Percentiles rank a stretch among this genome's conserved stretches.
These are phyloP conservation scores for Candida peoriensis DNA, from an alignment of 805 yeast genomes.

Conservation along the genomic window DNA sequence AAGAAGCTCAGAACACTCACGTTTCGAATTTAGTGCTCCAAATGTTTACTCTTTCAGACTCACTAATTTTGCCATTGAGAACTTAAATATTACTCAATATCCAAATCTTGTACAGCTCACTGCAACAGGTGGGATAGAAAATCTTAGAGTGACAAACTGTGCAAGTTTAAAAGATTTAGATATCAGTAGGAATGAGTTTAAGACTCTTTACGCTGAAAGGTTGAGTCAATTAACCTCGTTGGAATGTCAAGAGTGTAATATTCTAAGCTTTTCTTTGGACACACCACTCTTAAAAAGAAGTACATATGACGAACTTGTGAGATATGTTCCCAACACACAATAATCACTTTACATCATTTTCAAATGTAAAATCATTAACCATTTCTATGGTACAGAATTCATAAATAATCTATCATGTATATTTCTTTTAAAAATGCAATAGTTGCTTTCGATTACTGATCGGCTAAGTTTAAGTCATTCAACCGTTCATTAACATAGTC, in stretches of 20 bases:
- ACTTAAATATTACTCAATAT: constrained; percentile 2
- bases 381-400: too few relatives aligned
- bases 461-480: too few relatives aligned
- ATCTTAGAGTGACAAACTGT: constrained; percentile 3
- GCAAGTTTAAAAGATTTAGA: constrained; percentile 6
- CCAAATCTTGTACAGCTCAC: constrained; percentile 7
- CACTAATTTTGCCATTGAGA: constrained; percentile 8
- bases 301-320: constrained; percentile 7
- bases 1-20: constrained; percentile 6
- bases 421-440: too few relatives aligned
- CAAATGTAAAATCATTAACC: too few relatives aligned
- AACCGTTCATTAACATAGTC: too few relatives aligned
- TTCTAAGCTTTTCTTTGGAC: constrained; percentile 3
- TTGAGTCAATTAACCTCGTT: constrained; percentile 4
- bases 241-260: constrained; percentile 10
- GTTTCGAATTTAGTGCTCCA: constrained; percentile 10
- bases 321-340: constrained; percentile 2
- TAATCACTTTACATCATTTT: too few relatives aligned
- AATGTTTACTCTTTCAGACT: constrained; percentile 4
- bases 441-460: too few relatives aligned
- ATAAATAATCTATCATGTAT: too few relatives aligned
- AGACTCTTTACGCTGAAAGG: neutral
- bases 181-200: constrained; percentile 8
- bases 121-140: constrained; percentile 11
- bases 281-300: constrained; percentile 9